These are phyloP conservation scores for Coemansia javaensis DNA, from an alignment of 192 early-diverging fungal genomes.

Conservation along the genomic window DNA sequence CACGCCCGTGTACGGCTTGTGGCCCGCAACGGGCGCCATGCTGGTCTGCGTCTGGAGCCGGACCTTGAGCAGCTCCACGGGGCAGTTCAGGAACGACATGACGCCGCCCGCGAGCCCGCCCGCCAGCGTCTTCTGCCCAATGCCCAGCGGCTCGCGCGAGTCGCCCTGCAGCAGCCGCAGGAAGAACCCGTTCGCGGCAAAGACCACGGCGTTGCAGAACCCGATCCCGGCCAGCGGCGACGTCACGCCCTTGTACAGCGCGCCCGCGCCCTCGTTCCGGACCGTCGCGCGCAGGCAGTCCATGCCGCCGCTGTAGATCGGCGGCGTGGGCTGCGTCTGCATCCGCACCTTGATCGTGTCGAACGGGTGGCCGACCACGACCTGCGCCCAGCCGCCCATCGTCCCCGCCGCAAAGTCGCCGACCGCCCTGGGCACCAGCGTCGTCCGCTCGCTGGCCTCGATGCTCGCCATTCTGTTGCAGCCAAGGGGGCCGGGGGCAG, in stretches of 20 bases:
- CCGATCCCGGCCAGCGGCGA: constrained; percentile 76
- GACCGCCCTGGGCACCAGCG: constrained; percentile 35
- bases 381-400: constrained; percentile 65
- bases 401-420: constrained; percentile 47
- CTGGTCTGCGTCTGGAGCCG: constrained; percentile 85
- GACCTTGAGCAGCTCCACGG: constrained; percentile 92
- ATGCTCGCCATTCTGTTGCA: constrained; percentile 38
- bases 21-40: constrained; percentile 7
- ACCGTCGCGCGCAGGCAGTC: constrained; percentile 84
- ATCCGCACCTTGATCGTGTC: constrained; percentile 84
- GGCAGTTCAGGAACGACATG: constrained; percentile 81
- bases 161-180: constrained; percentile 56
- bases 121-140: constrained; percentile 75
- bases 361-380: constrained; percentile 72
- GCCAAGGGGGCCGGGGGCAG: too few relatives aligned
- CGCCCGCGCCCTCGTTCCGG: constrained; percentile 67
- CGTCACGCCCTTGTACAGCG: constrained; percentile 82
- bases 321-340: constrained; percentile 60
- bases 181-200: constrained; percentile 71
- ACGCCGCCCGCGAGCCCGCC: constrained; percentile 83
- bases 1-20: constrained; percentile 36
- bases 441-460: constrained; percentile 13
- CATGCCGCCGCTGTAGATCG: constrained; percentile 63
- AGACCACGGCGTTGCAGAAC: constrained; percentile 81
- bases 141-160: constrained; percentile 53